Evolutionary conservation across 2,329 filamentous ascomycete species (phyloP).

Genomic region (Pyrenochaeta sp.): DNA sequence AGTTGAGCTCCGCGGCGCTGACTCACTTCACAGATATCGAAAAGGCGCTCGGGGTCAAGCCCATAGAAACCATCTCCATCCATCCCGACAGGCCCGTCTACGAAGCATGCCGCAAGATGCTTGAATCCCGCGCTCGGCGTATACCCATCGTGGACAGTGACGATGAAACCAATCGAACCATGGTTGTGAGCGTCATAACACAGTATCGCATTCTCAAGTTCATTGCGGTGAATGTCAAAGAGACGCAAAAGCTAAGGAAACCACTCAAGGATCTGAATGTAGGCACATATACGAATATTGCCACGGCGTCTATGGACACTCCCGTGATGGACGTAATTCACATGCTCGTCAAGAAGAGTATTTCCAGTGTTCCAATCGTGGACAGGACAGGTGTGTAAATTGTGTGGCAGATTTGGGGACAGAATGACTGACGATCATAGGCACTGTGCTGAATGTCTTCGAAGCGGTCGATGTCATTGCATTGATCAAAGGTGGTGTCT

Average conservation of each 20-base stretch:
- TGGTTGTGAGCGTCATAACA: constrained; percentile 95
- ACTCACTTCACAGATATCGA: constrained; percentile 76
- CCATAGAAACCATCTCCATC: constrained; percentile 95
- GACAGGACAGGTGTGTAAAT: constrained; percentile 69
- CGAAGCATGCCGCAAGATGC: constrained; percentile 93
- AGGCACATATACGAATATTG: constrained; percentile 82
- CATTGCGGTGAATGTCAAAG: constrained; percentile 91
- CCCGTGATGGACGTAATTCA: constrained; percentile 95
- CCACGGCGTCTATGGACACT: constrained; percentile 86
- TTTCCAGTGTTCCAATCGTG: constrained; percentile 92
- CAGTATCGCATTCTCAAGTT: constrained; percentile 99
- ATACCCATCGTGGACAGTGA: constrained; percentile 95
- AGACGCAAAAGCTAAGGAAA: constrained; percentile 88
- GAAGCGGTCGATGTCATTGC: constrained; percentile 97
- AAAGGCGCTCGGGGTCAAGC: constrained; percentile 86
- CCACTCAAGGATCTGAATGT: constrained; percentile 82
- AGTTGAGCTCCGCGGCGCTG: no score
- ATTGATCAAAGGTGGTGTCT: constrained; percentile 89
- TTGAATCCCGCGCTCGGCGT: constrained; percentile 88
- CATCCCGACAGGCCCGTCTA: constrained; percentile 90
- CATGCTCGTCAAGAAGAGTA: constrained; percentile 88
- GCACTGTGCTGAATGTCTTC: constrained; percentile 88
- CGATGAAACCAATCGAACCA: constrained; percentile 89
- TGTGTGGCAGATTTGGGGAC: background rate
- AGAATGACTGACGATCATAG: constrained; percentile 44